Conservation (phyloP, 495 filamentous ascomycete species). For the Aspergillus panamensis region DNA sequence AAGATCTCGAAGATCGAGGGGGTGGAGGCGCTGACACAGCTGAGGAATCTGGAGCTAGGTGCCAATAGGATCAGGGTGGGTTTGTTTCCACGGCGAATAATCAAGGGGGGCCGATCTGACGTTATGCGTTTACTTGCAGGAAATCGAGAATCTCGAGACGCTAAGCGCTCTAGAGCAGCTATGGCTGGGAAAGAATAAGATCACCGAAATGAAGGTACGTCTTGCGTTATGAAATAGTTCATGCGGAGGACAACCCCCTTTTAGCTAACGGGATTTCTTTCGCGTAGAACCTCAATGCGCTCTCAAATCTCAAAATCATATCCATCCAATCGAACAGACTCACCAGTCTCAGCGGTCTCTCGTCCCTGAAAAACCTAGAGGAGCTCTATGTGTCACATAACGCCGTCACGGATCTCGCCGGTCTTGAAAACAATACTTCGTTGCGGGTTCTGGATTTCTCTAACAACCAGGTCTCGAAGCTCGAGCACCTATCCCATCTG, state of each 20-base stretch:
- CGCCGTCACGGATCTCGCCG: conserved; percentile 70
- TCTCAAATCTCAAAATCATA: conserved; percentile 80
- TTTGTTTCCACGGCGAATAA: background rate
- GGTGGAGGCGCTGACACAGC: conserved; percentile 65
- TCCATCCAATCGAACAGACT: conserved; percentile 98
- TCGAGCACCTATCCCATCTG: conserved; percentile 67
- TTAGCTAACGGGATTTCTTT: background rate
- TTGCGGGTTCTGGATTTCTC: conserved; percentile 85
- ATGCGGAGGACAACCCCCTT: background rate
- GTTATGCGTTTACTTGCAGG: conserved; percentile 35
- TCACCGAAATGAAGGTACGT: conserved; percentile 70
- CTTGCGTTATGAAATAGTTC: background rate
- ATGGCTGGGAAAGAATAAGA: conserved; percentile 98
- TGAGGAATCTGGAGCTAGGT: conserved; percentile 83
- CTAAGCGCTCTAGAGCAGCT: conserved; percentile 76
- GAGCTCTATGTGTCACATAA: conserved; percentile 99
- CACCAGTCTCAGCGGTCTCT: conserved; percentile 70
- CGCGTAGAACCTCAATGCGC: conserved; percentile 56
- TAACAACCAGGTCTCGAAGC: conserved; percentile 76
- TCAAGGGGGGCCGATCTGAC: conserved; percentile 6
- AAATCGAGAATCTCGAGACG: conserved; percentile 81
- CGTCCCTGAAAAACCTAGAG: conserved; percentile 71
- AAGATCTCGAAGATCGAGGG: conserved; percentile 85
- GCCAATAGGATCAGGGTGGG: conserved; percentile 81
- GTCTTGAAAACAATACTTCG: conserved; percentile 64